phyloP scores from a whole-genome alignment of 352 stramenopile species.

The Blastocystis sp. region DNA sequence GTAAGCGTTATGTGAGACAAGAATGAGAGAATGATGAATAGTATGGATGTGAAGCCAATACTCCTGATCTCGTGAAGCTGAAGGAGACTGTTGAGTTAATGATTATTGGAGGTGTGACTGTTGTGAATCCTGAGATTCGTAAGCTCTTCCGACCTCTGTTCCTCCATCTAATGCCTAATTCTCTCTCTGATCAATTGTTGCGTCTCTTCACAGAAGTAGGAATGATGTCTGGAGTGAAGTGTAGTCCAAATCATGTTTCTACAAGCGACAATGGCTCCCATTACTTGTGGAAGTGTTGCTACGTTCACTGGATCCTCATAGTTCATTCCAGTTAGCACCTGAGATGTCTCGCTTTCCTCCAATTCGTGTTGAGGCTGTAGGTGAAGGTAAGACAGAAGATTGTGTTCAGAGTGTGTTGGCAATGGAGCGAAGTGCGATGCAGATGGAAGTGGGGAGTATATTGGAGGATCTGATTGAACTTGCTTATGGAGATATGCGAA shows the following conservation, averaged over 20 bases:
- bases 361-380: neutral
- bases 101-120: neutral
- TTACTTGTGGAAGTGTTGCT: constrained; percentile 12
- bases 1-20: neutral
- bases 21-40: neutral
- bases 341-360: neutral
- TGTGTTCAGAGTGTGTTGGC: neutral
- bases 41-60: neutral
- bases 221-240: neutral
- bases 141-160: neutral
- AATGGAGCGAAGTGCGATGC: neutral
- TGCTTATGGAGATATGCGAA: constrained; percentile 13
- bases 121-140: neutral
- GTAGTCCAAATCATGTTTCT: neutral
- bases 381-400: neutral
- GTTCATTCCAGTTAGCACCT: neutral
- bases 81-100: neutral
- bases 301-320: neutral
- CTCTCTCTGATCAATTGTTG: neutral
- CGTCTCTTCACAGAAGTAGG: neutral
- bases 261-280: constrained; percentile 19
- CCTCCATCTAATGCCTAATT: neutral
- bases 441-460: neutral
- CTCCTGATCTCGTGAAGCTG: neutral
- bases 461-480: constrained; percentile 22